A percentile compares a stretch with the other conserved stretches of the same genome.
Evolutionary conservation across 2,329 filamentous ascomycete species (phyloP).

Genomic region (Colletotrichum incanum): DNA sequence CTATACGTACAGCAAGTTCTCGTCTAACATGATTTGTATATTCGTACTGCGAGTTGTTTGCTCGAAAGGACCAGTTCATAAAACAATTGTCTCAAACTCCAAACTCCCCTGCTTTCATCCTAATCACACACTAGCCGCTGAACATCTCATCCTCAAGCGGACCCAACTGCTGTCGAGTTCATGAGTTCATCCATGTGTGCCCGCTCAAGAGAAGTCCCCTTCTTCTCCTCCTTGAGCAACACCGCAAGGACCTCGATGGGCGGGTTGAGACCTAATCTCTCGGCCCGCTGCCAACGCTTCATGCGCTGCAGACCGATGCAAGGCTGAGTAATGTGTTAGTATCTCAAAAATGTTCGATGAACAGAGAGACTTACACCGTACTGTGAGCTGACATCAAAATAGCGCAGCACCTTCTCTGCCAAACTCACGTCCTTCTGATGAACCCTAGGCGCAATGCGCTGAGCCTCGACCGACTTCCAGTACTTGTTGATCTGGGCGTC

Average conservation of each 20-base stretch:
- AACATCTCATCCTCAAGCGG: slow-evolving; percentile 33
- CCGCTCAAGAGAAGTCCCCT: slow-evolving; percentile 69
- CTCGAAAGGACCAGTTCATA: background rate
- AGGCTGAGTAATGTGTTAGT: slow-evolving; percentile 69
- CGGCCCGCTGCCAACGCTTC: slow-evolving; percentile 90
- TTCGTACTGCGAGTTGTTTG: background rate
- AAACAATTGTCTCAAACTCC: slow-evolving; percentile 23
- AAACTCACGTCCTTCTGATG: slow-evolving; percentile 82
- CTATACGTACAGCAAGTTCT: slow-evolving; percentile 19
- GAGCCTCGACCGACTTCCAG: slow-evolving; percentile 81
- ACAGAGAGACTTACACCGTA: slow-evolving; percentile 83
- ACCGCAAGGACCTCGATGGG: slow-evolving; percentile 93
- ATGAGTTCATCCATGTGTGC: slow-evolving; percentile 83
- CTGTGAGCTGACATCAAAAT: slow-evolving; percentile 93
- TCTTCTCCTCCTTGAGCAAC: slow-evolving; percentile 79
- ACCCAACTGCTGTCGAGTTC: slow-evolving; percentile 63
- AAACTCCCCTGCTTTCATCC: slow-evolving; percentile 11
- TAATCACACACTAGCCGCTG: background rate
- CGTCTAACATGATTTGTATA: slow-evolving; percentile 15
- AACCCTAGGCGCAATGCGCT: slow-evolving; percentile 78
- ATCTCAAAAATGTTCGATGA: background rate
- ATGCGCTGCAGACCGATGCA: slow-evolving; percentile 87
- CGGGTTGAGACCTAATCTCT: slow-evolving; percentile 86
- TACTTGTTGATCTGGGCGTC: slow-evolving; percentile 82
- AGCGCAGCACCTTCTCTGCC: slow-evolving; percentile 88